Conservation (phyloP, 768 basidiomycete species). For the Russula vinacea region DNA sequence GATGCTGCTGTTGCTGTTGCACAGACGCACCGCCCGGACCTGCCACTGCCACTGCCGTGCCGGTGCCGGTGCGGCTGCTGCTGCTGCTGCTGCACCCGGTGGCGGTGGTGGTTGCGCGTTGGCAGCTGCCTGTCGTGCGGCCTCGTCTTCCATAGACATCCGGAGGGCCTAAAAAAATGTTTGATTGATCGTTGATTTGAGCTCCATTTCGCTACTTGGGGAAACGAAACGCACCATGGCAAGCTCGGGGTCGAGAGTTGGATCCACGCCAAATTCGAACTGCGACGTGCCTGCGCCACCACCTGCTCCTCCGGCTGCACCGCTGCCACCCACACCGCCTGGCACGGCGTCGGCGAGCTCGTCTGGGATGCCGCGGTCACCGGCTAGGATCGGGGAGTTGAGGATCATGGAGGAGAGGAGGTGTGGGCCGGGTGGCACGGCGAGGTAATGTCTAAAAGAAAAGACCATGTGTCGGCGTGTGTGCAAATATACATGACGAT, state of each 20-base stretch:
- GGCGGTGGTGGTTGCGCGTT: conserved; percentile 37
- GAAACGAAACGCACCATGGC: conserved; percentile 67
- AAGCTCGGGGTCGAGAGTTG: conserved; percentile 91
- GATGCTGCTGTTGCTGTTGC: conserved; percentile 25
- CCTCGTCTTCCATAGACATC: conserved; percentile 96
- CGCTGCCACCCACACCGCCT: conserved; percentile 41
- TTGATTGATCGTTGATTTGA: not conserved
- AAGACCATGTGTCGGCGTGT: not conserved
- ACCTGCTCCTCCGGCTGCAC: conserved; percentile 33
- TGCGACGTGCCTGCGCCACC: conserved; percentile 31
- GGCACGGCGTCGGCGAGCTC: conserved; percentile 47
- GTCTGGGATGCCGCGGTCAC: conserved; percentile 70
- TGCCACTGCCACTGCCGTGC: conserved; percentile 31
- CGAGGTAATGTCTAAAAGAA: conserved; percentile 66
- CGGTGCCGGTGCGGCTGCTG: conserved; percentile 31
- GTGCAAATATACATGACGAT: too few relatives aligned
- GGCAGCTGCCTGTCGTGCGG: conserved; percentile 63
- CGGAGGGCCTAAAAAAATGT: conserved; percentile 67
- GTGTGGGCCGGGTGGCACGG: conserved; percentile 71
- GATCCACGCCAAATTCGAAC: conserved; percentile 92
- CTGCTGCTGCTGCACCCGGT: conserved; percentile 37
- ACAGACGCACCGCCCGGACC: conserved; percentile 37
- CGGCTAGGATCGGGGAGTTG: conserved; percentile 77
- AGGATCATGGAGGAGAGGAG: conserved; percentile 82
- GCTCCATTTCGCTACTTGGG: too few relatives aligned